Evolutionary conservation across 2,329 filamentous ascomycete species (phyloP).

Genomic region (Hypoxylon sp.): DNA sequence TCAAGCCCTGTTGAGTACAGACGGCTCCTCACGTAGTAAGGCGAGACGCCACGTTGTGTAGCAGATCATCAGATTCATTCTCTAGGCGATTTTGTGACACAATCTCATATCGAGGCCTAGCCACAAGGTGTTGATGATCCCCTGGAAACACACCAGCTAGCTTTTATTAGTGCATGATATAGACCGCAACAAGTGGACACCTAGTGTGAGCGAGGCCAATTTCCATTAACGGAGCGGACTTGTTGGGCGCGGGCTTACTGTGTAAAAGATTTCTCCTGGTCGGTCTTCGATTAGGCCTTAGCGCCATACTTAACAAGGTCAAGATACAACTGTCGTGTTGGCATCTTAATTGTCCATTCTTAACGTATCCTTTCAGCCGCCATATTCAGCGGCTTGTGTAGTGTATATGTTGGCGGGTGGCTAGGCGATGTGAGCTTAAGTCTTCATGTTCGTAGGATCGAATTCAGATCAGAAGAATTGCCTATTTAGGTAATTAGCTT

Average conservation of each 20-base stretch:
- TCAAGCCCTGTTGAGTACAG: slow-evolving; percentile 29
- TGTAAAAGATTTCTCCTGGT: neutral
- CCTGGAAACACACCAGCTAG: slow-evolving; percentile 4
- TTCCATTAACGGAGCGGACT: neutral
- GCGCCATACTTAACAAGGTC: slow-evolving; percentile 1
- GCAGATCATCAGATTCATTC: slow-evolving; percentile 30
- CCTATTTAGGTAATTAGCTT: slow-evolving; percentile 24
- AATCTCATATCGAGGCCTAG: slow-evolving; percentile 28
- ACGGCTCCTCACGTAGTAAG: slow-evolving; percentile 24
- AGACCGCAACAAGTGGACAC: slow-evolving; percentile 18
- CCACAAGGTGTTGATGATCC: slow-evolving; percentile 11
- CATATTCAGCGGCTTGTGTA: slow-evolving; percentile 11
- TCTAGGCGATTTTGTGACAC: slow-evolving; percentile 36
- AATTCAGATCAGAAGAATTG: slow-evolving; percentile 12
- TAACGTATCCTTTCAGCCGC: slow-evolving; percentile 6
- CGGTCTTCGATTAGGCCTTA: neutral
- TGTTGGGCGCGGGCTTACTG: neutral
- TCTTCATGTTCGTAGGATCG: slow-evolving; percentile 13
- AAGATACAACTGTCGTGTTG: neutral
- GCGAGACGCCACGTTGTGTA: slow-evolving; percentile 32
- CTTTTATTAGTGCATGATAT: slow-evolving; percentile 20
- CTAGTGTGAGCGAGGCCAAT: slow-evolving; percentile 9
- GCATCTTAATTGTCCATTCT: slow-evolving; percentile 9
- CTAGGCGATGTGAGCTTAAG: slow-evolving; percentile 8
- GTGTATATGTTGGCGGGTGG: slow-evolving; percentile 3